Conservation (phyloP, 2,329 filamentous ascomycete genomes). For the Fusarium pseudonygamai region DNA sequence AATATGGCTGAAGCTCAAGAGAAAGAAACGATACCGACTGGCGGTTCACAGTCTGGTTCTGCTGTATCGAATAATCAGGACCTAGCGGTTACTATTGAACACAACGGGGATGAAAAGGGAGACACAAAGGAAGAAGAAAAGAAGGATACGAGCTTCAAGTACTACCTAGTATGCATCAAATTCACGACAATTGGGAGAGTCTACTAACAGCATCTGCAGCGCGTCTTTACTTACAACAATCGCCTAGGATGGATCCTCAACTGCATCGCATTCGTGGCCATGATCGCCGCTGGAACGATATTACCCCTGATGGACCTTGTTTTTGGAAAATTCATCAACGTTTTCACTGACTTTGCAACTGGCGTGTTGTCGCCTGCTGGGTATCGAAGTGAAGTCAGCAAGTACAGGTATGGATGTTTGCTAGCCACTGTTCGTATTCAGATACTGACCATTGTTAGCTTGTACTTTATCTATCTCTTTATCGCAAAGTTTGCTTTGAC, state of each 20-base stretch:
- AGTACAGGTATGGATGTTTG: slow-evolving; percentile 50
- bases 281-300: slow-evolving; percentile 50
- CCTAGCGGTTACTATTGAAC: neutral
- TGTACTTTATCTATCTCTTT: slow-evolving; percentile 69
- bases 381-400: slow-evolving; percentile 61
- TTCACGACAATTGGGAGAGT: rapidly evolving
- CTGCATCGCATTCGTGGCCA: slow-evolving; percentile 47
- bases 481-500: slow-evolving; percentile 63
- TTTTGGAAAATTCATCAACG: slow-evolving; percentile 63
- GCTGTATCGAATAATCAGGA: slow-evolving; percentile 1
- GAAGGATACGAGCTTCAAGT: slow-evolving; percentile 39
- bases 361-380: slow-evolving; percentile 53
- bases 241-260: slow-evolving; percentile 50
- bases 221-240: slow-evolving; percentile 53
- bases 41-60: neutral
- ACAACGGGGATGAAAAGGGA: neutral
- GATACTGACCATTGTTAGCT: slow-evolving; percentile 44
- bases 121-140: slow-evolving; percentile 14
- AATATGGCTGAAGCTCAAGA: slow-evolving; percentile 6
- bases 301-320: slow-evolving; percentile 68
- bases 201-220: slow-evolving; percentile 31
- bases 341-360: slow-evolving; percentile 65
- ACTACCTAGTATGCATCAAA: slow-evolving; percentile 35
- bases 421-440: neutral
- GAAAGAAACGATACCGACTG: neutral